phyloP scores from a whole-genome alignment of 305 asterid species.

The Andrographis paniculata region DNA sequence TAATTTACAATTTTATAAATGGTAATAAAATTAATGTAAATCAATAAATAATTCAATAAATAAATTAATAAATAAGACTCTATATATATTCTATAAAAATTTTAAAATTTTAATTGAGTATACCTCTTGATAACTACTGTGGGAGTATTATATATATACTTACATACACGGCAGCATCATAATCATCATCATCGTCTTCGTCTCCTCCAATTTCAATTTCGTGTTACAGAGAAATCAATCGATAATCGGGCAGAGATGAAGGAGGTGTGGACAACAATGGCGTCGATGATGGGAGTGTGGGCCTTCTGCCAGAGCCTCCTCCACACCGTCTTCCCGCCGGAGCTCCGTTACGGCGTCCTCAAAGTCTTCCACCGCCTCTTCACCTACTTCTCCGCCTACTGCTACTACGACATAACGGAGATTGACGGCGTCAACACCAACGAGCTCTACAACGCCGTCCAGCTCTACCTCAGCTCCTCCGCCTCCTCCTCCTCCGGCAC shows the following conservation, averaged over 20 bases:
- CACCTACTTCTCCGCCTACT: conserved; percentile 65
- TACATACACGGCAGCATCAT: too few species aligned
- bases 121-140: too few species aligned
- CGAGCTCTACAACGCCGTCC: conserved; percentile 92
- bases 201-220: background rate
- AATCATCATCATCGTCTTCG: conserved; percentile 18
- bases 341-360: conserved; percentile 39
- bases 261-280: conserved; percentile 57
- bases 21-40: too few species aligned
- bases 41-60: too few species aligned
- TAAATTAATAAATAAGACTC: too few species aligned
- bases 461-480: conserved; percentile 70
- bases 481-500: conserved; percentile 54
- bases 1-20: too few species aligned
- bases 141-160: too few species aligned
- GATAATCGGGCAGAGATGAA: conserved; percentile 21
- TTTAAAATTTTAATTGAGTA: too few species aligned
- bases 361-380: conserved; percentile 37
- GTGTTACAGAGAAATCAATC: too few species aligned
- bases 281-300: conserved; percentile 65
- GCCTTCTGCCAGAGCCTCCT: conserved; percentile 54
- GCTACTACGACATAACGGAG: conserved; percentile 86
- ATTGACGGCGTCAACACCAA: conserved; percentile 93
- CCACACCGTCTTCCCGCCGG: conserved; percentile 53
- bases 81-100: too few species aligned